Evolutionary conservation across 768 basidiomycete species (phyloP).

Genomic region (Hypsizygus marmoreus): DNA sequence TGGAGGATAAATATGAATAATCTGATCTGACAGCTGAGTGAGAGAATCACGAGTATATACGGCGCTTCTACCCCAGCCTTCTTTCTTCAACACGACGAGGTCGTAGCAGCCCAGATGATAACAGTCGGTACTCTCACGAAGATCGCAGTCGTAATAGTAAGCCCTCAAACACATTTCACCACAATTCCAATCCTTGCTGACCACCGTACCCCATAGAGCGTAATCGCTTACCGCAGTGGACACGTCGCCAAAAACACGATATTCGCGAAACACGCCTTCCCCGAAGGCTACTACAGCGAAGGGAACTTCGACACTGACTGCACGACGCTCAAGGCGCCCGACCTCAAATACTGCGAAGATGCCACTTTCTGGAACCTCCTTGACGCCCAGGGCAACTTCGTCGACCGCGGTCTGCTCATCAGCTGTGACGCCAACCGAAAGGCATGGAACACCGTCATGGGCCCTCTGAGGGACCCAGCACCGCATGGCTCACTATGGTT

Average conservation of each 20-base stretch:
- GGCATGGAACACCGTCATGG: conserved; percentile 80
- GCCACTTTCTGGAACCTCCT: conserved; percentile 64
- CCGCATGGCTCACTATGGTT: conserved; percentile 67
- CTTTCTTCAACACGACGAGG: too few species aligned
- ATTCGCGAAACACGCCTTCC: conserved; percentile 43
- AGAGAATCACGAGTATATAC: too few species aligned
- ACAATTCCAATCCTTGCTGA: background rate
- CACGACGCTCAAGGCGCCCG: conserved; percentile 34
- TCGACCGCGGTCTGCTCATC: conserved; percentile 47
- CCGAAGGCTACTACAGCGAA: conserved; percentile 50
- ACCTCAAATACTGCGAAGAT: conserved; percentile 65
- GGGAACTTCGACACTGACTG: conserved; percentile 54
- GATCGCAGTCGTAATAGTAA: conserved; percentile 16
- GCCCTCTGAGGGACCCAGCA: conserved; percentile 59
- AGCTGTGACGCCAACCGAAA: conserved; percentile 58
- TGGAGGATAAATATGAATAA: too few species aligned
- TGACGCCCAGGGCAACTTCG: conserved; percentile 36
- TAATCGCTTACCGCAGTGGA: conserved; percentile 47
- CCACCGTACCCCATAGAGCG: conserved; percentile 32
- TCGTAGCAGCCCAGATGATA: too few species aligned
- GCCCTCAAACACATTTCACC: background rate
- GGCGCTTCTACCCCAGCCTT: too few species aligned
- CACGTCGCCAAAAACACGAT: conserved; percentile 42
- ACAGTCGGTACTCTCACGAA: conserved; percentile 20
- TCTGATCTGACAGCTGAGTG: too few species aligned